These are phyloP conservation scores for Ampelomyces quisqualis DNA, from an alignment of 2,329 filamentous ascomycete species.

Conservation along the genomic window DNA sequence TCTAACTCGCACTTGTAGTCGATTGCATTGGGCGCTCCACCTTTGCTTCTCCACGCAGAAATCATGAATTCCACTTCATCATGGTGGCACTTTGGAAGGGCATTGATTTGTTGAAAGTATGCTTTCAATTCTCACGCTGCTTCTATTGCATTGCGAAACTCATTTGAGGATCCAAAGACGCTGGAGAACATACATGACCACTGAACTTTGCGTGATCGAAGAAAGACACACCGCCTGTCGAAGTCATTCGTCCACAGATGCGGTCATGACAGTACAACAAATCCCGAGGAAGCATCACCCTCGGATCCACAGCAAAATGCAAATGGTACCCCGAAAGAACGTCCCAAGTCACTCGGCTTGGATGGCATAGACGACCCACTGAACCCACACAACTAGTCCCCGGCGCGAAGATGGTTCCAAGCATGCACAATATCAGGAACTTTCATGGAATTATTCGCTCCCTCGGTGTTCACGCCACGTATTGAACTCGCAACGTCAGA, in stretches of 20 bases:
- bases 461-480: conserved; percentile 8
- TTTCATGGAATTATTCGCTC: conserved; percentile 12
- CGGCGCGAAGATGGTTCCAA: conserved; percentile 13
- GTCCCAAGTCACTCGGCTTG: conserved; percentile 11
- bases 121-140: too few species aligned
- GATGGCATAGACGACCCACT: conserved; percentile 11
- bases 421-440: conserved; percentile 12
- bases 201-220: conserved; percentile 5
- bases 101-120: too few species aligned
- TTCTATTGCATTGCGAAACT: too few species aligned
- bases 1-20: too few species aligned
- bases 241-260: background rate
- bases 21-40: too few species aligned
- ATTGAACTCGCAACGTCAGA: conserved; percentile 12
- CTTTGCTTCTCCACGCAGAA: too few species aligned
- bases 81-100: too few species aligned
- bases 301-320: background rate
- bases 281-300: conserved; percentile 1
- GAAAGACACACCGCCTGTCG: background rate
- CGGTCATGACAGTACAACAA: background rate
- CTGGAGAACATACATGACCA: too few species aligned
- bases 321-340: conserved; percentile 1
- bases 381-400: conserved; percentile 17
- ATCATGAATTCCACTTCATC: too few species aligned
- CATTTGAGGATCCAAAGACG: too few species aligned